Percentiles rank a stretch among this genome's conserved stretches.
Conservation (phyloP, 257 asterid species). For the Rubia yunnanensis region DNA sequence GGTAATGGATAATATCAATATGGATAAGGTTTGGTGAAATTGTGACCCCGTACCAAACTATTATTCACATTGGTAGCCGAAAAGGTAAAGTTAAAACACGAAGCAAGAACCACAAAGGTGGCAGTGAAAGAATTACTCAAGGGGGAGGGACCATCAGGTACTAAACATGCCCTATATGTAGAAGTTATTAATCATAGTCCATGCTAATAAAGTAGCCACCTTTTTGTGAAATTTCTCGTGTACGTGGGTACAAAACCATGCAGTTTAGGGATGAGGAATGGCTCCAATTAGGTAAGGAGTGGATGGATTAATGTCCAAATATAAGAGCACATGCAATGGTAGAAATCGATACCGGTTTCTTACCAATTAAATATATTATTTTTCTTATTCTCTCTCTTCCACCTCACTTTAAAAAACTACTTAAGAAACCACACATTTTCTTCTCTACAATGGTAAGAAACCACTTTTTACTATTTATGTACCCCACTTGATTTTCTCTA, state of each 20-base stretch:
- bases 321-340: too few relatives aligned
- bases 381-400: too few relatives aligned
- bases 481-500: too few relatives aligned
- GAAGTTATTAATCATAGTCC: not conserved
- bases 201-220: not conserved
- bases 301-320: too few relatives aligned
- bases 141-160: not conserved
- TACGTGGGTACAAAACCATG: not conserved
- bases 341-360: too few relatives aligned
- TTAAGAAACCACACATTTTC: too few relatives aligned
- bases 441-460: too few relatives aligned
- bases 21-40: conserved; percentile 21
- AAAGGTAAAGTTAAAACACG: not conserved
- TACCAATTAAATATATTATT: too few relatives aligned
- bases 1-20: not conserved
- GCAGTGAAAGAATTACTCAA: not conserved
- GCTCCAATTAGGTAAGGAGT: too few relatives aligned
- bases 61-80: not conserved
- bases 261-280: too few relatives aligned
- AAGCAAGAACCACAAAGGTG: not conserved
- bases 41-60: conserved; percentile 22
- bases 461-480: too few relatives aligned
- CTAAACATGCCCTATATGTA: not conserved
- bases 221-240: not conserved
- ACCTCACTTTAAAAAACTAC: too few relatives aligned